These are phyloP conservation scores for Cytospora mali DNA, from an alignment of 2,329 filamentous ascomycete genomes.

Conservation along the genomic window DNA sequence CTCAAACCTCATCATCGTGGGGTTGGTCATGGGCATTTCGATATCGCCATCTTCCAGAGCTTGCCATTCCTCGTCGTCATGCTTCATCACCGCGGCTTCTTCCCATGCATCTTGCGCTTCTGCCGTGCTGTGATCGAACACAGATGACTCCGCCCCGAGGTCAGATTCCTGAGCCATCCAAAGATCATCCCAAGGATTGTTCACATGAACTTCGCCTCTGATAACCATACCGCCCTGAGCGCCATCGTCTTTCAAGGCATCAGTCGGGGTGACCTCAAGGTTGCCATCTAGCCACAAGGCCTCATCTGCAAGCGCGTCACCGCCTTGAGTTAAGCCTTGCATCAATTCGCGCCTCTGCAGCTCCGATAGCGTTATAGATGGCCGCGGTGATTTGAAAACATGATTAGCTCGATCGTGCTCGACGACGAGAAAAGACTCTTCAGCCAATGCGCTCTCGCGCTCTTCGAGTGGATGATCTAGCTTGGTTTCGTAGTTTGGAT, in stretches of 20 bases:
- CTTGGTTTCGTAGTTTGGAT: neutral
- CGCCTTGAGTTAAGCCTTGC: neutral
- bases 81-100: conserved; percentile 6
- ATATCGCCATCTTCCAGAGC: neutral
- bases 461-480: neutral
- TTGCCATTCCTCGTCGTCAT: neutral
- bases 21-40: neutral
- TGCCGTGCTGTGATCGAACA: neutral
- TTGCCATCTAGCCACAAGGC: neutral
- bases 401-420: conserved; percentile 19
- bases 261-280: neutral
- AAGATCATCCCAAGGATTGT: neutral
- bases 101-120: conserved; percentile 19
- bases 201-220: neutral
- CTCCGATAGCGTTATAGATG: conserved; percentile 22
- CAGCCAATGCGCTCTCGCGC: neutral
- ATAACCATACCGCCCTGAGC: neutral
- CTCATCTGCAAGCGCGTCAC: neutral
- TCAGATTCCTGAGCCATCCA: conserved; percentile 4
- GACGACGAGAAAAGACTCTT: conserved; percentile 8
- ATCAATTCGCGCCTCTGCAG: conserved; percentile 8
- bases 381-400: conserved; percentile 25
- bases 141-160: neutral
- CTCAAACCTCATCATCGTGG: neutral
- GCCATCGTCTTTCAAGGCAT: neutral